Percentiles rank a stretch among this genome's conserved stretches.
phyloP scores from a whole-genome alignment of 2,329 filamentous ascomycete genomes.

The Intubia oerlemansii region DNA sequence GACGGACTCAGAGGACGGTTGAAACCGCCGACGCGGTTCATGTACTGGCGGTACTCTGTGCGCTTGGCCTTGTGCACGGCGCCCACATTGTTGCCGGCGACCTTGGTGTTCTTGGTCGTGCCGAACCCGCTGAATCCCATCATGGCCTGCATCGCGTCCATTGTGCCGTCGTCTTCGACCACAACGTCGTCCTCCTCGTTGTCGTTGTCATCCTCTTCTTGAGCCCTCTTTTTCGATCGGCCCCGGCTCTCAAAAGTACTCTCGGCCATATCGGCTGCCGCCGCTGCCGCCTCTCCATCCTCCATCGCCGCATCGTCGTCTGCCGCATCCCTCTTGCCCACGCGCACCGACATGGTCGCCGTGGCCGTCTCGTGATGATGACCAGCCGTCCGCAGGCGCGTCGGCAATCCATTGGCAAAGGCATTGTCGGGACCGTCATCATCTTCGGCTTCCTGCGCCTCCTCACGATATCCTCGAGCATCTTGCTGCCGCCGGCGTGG shows the following conservation, averaged over 20 bases:
- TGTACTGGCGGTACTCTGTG: slow-evolving; percentile 90
- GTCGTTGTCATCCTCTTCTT: not conserved
- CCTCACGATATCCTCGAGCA: not conserved
- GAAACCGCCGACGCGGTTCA: slow-evolving; percentile 69
- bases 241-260: not conserved
- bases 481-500: no score
- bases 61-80: slow-evolving; percentile 82
- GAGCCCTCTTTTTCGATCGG: not conserved
- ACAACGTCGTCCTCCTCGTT: slow-evolving; percentile 21
- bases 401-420: not conserved
- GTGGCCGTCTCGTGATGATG: not conserved
- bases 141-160: slow-evolving; percentile 56
- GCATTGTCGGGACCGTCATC: not conserved
- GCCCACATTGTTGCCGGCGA: slow-evolving; percentile 69
- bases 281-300: not conserved
- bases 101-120: slow-evolving; percentile 72
- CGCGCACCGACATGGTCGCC: not conserved
- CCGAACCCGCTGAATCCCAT: slow-evolving; percentile 84
- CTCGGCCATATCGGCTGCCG: no score
- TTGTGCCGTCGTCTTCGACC: slow-evolving; percentile 41
- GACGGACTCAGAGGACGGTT: slow-evolving; percentile 52
- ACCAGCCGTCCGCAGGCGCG: not conserved
- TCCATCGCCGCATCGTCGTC: not conserved
- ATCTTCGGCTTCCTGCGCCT: not conserved
- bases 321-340: no score